These are phyloP conservation scores for Xylaria hypoxylon DNA, from an alignment of 2,329 filamentous ascomycete species.

Conservation along the genomic window DNA sequence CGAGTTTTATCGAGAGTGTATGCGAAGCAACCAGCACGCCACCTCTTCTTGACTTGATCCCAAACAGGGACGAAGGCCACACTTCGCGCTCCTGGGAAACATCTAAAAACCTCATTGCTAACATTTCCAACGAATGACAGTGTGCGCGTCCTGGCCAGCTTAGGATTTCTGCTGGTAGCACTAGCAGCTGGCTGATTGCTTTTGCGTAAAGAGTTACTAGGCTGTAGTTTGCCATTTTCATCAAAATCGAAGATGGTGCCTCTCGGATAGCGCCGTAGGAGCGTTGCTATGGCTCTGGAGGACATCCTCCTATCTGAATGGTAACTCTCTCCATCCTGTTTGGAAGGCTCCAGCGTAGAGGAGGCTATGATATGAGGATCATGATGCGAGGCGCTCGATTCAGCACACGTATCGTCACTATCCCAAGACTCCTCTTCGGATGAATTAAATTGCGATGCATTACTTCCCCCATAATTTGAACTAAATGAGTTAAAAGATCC, in stretches of 20 bases:
- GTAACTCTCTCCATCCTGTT: constrained; percentile 48
- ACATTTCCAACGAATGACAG: constrained; percentile 31
- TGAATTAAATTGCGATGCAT: constrained; percentile 9
- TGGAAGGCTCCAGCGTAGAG: constrained; percentile 52
- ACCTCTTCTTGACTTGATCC: constrained; percentile 43
- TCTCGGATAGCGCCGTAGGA: constrained; percentile 59
- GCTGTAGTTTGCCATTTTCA: constrained; percentile 52
- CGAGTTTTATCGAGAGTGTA: constrained; percentile 60
- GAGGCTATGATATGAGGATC: constrained; percentile 55
- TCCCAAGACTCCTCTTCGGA: constrained; percentile 34
- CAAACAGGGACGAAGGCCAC: constrained; percentile 34
- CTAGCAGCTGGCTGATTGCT: background rate
- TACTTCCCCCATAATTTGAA: constrained; percentile 12
- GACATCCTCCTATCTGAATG: constrained; percentile 46
- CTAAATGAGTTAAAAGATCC: constrained; percentile 34
- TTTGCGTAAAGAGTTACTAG: constrained; percentile 47
- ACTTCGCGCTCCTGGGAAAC: constrained; percentile 31
- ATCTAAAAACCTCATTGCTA: constrained; percentile 28
- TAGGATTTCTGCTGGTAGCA: constrained; percentile 18
- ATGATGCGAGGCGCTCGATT: constrained; percentile 19
- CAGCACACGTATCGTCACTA: constrained; percentile 28
- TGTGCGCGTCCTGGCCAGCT: constrained; percentile 25
- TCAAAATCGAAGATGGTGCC: constrained; percentile 62
- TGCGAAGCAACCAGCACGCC: constrained; percentile 62
- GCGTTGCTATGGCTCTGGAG: constrained; percentile 54